Conservation (phyloP, 805 yeast species). For the Metschnikowia lochheadii region DNA sequence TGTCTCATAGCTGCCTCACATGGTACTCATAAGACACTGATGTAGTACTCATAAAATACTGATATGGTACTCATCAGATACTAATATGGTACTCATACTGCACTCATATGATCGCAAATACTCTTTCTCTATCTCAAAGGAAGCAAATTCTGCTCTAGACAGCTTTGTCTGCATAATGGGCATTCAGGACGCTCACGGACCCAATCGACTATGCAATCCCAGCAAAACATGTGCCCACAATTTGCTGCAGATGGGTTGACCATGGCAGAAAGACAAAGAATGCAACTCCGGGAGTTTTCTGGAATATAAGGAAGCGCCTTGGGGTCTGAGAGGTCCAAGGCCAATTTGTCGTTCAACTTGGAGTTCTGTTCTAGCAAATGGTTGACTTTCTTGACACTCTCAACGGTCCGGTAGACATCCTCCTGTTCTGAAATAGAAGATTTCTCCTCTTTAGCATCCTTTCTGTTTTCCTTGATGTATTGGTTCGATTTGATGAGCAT, state of each 20-base stretch:
- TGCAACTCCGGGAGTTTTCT: conserved; percentile 66
- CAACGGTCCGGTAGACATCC: conserved; percentile 6
- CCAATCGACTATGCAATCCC: conserved; percentile 91
- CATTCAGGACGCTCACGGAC: conserved; percentile 83
- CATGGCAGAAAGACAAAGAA: conserved; percentile 80
- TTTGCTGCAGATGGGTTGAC: conserved; percentile 76
- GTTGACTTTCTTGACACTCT: conserved; percentile 11
- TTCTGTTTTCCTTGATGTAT: conserved; percentile 8
- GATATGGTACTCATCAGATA: too few species aligned
- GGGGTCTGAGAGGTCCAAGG: conserved; percentile 55
- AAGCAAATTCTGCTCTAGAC: conserved; percentile 58
- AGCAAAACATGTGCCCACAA: conserved; percentile 93
- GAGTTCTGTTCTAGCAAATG: conserved; percentile 4
- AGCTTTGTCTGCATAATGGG: conserved; percentile 79
- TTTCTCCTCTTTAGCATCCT: not conserved
- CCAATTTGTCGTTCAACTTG: conserved; percentile 12
- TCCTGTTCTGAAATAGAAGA: not conserved
- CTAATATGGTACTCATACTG: too few species aligned
- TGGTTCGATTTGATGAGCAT: conserved; percentile 29
- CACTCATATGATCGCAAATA: not conserved
- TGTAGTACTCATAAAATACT: too few species aligned
- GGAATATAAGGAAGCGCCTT: conserved; percentile 63
- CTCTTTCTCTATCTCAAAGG: conserved; percentile 33
- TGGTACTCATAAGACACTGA: too few species aligned
- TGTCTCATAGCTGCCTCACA: too few species aligned